Percentiles rank a stretch among this genome's conserved stretches.
phyloP scores from a whole-genome alignment of 73 alveolate species.

The Tetrahymena malaccensis region DNA sequence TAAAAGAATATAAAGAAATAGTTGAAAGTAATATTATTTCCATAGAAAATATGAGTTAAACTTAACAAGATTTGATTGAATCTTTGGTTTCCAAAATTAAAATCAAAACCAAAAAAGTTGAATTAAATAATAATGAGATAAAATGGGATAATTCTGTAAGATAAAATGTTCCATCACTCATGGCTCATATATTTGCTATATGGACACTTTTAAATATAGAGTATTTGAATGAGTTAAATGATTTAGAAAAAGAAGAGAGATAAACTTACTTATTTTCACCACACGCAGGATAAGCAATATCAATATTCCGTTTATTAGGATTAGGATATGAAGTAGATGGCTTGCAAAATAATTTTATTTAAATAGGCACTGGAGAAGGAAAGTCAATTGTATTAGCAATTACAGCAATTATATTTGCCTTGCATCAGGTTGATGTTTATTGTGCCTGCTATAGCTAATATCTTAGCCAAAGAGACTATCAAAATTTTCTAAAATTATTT shows the following conservation, averaged over 20 bases:
- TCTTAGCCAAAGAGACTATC: constrained; percentile 6
- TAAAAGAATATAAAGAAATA: neutral
- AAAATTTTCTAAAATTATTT: neutral
- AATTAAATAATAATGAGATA: neutral
- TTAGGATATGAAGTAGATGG: neutral
- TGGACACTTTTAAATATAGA: neutral
- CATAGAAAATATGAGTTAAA: neutral
- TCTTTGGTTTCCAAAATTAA: neutral
- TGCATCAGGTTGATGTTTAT: neutral
- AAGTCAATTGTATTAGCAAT: constrained; percentile 11
- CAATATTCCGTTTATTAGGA: neutral
- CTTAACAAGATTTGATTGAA: neutral
- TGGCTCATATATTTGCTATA: neutral
- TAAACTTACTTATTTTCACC: neutral
- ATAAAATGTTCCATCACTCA: neutral
- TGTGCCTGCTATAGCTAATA: constrained; percentile 17
- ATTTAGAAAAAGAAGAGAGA: neutral
- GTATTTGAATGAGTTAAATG: neutral
- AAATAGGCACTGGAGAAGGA: constrained; percentile 23
- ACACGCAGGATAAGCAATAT: neutral
- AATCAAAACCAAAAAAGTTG: neutral
- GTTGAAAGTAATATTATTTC: neutral
- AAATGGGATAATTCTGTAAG: neutral
- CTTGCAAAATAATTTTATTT: neutral
- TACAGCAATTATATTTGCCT: neutral